Conservation (phyloP, 257 asterid genomes). For the Ocimum tenuiflorum region DNA sequence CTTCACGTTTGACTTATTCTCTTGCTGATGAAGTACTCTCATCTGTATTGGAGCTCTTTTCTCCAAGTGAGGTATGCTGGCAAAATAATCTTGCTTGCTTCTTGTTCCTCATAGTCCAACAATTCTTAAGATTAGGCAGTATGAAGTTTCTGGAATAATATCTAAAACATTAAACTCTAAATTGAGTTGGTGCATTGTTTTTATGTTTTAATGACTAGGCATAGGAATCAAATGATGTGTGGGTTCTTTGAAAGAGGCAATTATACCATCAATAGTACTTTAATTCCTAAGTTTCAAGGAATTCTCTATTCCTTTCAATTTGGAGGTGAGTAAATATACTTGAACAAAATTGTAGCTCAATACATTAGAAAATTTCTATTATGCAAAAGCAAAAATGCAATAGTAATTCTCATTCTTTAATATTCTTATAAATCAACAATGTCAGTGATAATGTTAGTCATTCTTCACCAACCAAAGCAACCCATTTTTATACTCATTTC, state of each 20-base stretch:
- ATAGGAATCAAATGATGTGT: too few relatives aligned
- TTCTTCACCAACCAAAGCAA: neutral
- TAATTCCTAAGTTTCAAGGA: too few relatives aligned
- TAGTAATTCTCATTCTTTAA: too few relatives aligned
- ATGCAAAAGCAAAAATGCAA: too few relatives aligned
- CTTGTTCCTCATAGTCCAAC: constrained; percentile 2
- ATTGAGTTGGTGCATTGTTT: neutral
- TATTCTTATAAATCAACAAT: too few relatives aligned
- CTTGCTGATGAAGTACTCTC: constrained; percentile 87
- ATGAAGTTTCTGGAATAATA: neutral
- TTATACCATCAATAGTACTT: too few relatives aligned
- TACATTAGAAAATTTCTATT: too few relatives aligned
- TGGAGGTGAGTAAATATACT: too few relatives aligned
- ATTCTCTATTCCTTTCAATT: too few relatives aligned
- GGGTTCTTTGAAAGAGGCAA: too few relatives aligned
- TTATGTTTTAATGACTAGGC: neutral
- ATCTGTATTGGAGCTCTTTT: constrained; percentile 87
- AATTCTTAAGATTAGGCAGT: neutral
- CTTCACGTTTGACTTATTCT: constrained; percentile 65
- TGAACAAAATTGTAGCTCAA: too few relatives aligned
- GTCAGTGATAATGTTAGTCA: too few relatives aligned
- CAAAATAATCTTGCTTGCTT: constrained; percentile 2
- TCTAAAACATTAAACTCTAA: constrained; percentile 11
- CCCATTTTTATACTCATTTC: neutral
- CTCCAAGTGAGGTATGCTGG: constrained; percentile 78